Conservation (phyloP, 257 asterid species). For the Forsythia viridissima region DNA sequence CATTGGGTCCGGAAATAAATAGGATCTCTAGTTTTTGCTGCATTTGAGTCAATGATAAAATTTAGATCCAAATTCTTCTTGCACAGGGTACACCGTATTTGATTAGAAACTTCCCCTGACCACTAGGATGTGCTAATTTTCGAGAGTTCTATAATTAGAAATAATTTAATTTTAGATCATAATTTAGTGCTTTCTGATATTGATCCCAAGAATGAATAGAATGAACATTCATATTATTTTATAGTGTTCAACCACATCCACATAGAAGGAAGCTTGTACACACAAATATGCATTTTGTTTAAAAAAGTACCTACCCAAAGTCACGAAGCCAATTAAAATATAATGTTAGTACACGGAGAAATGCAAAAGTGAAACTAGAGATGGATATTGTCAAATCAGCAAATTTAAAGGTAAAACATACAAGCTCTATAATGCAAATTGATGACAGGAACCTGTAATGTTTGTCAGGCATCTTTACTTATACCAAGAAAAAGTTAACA, state of each 20-base stretch:
- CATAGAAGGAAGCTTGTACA: neutral
- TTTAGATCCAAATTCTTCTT: conserved; percentile 23
- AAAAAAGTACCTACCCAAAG: neutral
- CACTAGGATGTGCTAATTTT: neutral
- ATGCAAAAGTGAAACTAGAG: neutral
- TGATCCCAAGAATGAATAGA: conserved; percentile 10
- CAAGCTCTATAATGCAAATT: neutral
- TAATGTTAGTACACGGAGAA: neutral
- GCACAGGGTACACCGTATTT: conserved; percentile 2
- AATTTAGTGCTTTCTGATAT: conserved; percentile 5
- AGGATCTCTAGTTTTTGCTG: conserved; percentile 78
- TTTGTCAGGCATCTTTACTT: neutral
- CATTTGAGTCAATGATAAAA: conserved; percentile 33
- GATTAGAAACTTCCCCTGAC: conserved; percentile 5
- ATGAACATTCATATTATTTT: neutral
- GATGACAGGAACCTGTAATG: neutral
- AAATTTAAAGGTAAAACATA: neutral
- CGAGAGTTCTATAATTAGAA: conserved; percentile 15
- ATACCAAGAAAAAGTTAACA: neutral
- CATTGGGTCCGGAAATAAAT: conserved; percentile 63
- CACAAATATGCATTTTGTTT: neutral
- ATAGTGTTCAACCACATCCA: conserved; percentile 7
- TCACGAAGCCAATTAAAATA: neutral
- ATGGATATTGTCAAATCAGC: neutral
- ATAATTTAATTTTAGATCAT: neutral